Evolutionary conservation across 2,329 filamentous ascomycete genomes (phyloP).

Genomic region (Calonectria naviculata): DNA sequence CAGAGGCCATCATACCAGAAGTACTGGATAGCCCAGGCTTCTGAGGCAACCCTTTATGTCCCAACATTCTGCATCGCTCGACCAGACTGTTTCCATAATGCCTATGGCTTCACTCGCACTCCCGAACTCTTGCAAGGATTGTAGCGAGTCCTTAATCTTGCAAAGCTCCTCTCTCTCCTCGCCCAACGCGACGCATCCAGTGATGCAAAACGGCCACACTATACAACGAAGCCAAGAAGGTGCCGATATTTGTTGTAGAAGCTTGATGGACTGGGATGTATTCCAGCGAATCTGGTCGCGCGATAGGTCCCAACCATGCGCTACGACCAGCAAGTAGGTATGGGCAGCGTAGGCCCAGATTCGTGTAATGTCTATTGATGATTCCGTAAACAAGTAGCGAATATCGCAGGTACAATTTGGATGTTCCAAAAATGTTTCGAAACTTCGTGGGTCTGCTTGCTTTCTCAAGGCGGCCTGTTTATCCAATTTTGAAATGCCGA

Average conservation of each 20-base stretch:
- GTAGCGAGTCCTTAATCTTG: not conserved
- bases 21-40: not conserved
- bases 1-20: not conserved
- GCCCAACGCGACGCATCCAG: slow-evolving; percentile 1
- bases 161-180: not conserved
- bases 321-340: not conserved
- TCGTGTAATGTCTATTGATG: not conserved
- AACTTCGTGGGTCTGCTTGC: not conserved
- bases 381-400: not conserved
- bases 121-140: not conserved
- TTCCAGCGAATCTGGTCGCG: not conserved
- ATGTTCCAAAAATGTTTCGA: not conserved
- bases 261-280: not conserved
- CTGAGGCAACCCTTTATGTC: not conserved
- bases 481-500: not conserved
- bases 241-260: not conserved
- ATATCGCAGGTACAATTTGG: not conserved
- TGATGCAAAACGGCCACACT: slow-evolving; percentile 16
- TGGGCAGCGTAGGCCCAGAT: slow-evolving; percentile 3
- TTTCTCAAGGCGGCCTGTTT: not conserved
- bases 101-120: not conserved
- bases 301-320: not conserved
- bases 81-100: not conserved
- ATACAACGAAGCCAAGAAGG: slow-evolving; percentile 11
- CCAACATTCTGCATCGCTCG: not conserved